Base-by-base conservation (phyloP, 2,329 filamentous ascomycete genomes). In the Byssochlamys sp. region DNA sequence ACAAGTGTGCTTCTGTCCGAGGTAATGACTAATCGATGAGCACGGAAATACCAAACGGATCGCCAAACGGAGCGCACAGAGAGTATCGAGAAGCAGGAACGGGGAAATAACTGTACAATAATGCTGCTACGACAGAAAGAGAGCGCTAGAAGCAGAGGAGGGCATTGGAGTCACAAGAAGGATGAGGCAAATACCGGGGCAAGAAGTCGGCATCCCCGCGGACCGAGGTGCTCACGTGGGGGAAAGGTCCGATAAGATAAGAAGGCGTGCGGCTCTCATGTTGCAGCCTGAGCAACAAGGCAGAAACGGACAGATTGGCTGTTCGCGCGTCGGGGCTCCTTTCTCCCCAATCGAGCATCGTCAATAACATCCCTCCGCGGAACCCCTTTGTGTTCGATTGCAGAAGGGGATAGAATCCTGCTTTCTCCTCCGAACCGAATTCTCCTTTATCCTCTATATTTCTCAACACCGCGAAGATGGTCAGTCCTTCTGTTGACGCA, bases 181-280 rank as follows among this genome's bases (percentile, higher is more conserved):
- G 57, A 39, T 52, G 57, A 28, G 27, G 52, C 48, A 48, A 52
- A 27, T 51, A 50, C 55, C 53, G 53, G 57, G 58, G 45, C 58
- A 54, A 56, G 56, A 57, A 57, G 53, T 63, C 62, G 62, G 65
- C 63, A 61, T 58, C 59, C 55, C 24, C 49, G 49, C 49, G 49
- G 24, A 26, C 49, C 49, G 49, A 51, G 25, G 49, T n/a, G 49
- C 52, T 66, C 65, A 65, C 65, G 63, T 66, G 56, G 52, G 55
- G 25, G 14, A 29, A 52, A 29, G 45, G 49, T 56, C 57, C 29
- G 66, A 68, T 68, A 68, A 68, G 66, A 68, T 68, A 68, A 68
- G 65, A 65, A 64, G 57, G 55, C 52, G 26, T 60, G 59, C 55
- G 58, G 55, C 55, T 59, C 55, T 59, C 51, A 14, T 19, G 28